These are phyloP conservation scores for Ustilago crameri DNA, from an alignment of 1,284 basidiomycete genomes.

Conservation along the genomic window DNA sequence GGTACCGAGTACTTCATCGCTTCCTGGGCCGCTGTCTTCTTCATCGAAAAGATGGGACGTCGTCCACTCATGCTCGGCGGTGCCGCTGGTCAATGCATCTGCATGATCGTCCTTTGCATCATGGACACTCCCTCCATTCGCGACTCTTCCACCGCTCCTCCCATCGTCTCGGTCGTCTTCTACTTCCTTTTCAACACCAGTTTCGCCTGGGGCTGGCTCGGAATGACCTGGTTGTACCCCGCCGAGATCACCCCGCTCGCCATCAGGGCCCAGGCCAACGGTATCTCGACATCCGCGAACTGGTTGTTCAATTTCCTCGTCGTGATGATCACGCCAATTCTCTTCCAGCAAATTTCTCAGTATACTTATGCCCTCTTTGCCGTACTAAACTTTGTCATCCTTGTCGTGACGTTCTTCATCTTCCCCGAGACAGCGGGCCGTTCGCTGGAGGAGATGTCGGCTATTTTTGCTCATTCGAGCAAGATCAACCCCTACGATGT, in stretches of 20 bases:
- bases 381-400: conserved; percentile 54
- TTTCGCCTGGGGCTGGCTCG: conserved; percentile 66
- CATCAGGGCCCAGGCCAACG: conserved; percentile 63
- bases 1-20: conserved; percentile 67
- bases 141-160: conserved; percentile 27
- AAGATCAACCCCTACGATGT: conserved; percentile 63
- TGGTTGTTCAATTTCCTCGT: conserved; percentile 66
- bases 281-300: conserved; percentile 61
- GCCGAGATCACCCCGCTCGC: conserved; percentile 65
- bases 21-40: conserved; percentile 63
- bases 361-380: conserved; percentile 57
- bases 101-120: conserved; percentile 57
- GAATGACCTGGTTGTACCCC: conserved; percentile 68
- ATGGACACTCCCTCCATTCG: conserved; percentile 30
- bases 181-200: conserved; percentile 66
- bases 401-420: conserved; percentile 50
- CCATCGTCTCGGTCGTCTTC: conserved; percentile 57
- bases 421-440: conserved; percentile 64
- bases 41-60: conserved; percentile 62
- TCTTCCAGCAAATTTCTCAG: conserved; percentile 44
- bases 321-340: conserved; percentile 50
- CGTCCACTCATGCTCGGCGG: conserved; percentile 63
- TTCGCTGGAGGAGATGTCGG: conserved; percentile 63
- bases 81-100: conserved; percentile 57
- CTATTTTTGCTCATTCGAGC: conserved; percentile 60